Evolutionary conservation across 1,139 yeast species (phyloP).

Genomic region (Geotrichum carabidarum): DNA sequence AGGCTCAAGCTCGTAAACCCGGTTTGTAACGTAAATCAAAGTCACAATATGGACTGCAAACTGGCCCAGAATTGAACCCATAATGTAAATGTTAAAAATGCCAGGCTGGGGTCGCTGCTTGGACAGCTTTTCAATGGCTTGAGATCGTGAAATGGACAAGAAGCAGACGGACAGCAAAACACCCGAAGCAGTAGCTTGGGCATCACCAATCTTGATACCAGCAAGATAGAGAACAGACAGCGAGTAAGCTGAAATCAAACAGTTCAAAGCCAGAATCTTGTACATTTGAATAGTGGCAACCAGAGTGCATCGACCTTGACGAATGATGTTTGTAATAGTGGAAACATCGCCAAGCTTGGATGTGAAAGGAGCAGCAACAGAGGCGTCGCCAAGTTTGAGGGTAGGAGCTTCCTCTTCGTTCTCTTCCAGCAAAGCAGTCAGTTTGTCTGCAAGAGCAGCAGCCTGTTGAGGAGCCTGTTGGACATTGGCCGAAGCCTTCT

Average conservation of each 20-base stretch:
- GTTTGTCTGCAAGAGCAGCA: constrained; percentile 64
- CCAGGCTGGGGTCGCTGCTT: constrained; percentile 98
- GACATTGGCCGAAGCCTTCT: constrained; percentile 40
- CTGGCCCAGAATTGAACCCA: constrained; percentile 96
- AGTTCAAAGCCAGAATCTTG: constrained; percentile 91
- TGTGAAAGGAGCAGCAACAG: constrained; percentile 98
- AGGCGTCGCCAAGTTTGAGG: constrained; percentile 94
- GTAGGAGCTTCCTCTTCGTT: constrained; percentile 85
- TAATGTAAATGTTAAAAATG: constrained; percentile 86
- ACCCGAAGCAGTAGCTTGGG: constrained; percentile 92
- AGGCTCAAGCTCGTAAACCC: constrained; percentile 84
- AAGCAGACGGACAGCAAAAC: constrained; percentile 87
- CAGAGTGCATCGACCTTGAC: constrained; percentile 98
- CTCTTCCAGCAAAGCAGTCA: constrained; percentile 64
- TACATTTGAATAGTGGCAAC: constrained; percentile 98
- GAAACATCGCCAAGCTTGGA: constrained; percentile 89
- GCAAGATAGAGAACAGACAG: constrained; percentile 90
- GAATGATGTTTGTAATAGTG: constrained; percentile 86
- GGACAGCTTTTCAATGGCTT: constrained; percentile 81
- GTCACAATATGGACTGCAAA: constrained; percentile 87
- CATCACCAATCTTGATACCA: constrained; percentile 97
- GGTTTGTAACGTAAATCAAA: constrained; percentile 73
- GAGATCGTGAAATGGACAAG: constrained; percentile 91
- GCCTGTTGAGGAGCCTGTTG: constrained; percentile 41
- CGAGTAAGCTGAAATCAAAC: constrained; percentile 94